phyloP scores from a whole-genome alignment of 1,284 basidiomycete species.

The Athelia psychrophila region DNA sequence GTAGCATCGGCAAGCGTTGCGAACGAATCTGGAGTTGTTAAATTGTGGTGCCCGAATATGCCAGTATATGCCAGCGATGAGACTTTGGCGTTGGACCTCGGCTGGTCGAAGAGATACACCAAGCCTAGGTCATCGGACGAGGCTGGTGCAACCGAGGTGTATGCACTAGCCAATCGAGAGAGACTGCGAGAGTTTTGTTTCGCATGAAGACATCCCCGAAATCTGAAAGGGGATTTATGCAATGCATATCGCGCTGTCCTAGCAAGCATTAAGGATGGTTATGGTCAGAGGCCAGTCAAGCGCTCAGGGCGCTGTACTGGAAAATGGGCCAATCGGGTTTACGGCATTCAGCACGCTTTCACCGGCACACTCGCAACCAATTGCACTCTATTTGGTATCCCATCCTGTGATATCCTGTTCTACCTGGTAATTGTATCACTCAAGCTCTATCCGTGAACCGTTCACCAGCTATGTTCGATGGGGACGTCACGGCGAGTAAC shows the following conservation, averaged over 20 bases:
- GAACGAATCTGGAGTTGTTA: slow-evolving; percentile 62
- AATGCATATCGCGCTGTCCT: slow-evolving; percentile 42
- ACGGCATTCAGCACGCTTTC: background rate
- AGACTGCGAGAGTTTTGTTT: slow-evolving; percentile 23
- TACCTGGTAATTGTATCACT: too few species aligned
- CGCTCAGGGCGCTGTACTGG: slow-evolving; percentile 3
- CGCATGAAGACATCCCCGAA: slow-evolving; percentile 41
- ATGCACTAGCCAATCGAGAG: slow-evolving; percentile 22
- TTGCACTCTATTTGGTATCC: too few species aligned
- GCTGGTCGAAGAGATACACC: slow-evolving; percentile 70
- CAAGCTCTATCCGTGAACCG: too few species aligned
- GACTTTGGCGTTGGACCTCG: slow-evolving; percentile 34
- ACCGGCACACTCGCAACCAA: background rate
- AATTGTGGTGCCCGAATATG: slow-evolving; percentile 67
- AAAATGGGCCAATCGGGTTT: slow-evolving; percentile 8
- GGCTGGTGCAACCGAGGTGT: slow-evolving; percentile 47
- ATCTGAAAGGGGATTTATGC: slow-evolving; percentile 36
- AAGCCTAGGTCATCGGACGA: slow-evolving; percentile 63
- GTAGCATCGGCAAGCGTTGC: slow-evolving; percentile 68
- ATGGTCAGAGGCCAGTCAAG: slow-evolving; percentile 2
- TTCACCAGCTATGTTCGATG: too few species aligned
- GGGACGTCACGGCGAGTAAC: too few species aligned
- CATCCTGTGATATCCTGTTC: too few species aligned
- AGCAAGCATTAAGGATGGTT: slow-evolving; percentile 49
- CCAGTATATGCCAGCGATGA: slow-evolving; percentile 54